These are phyloP conservation scores for Rhizoclosmatium sp. DNA, from an alignment of 192 early-diverging fungal genomes.

Conservation along the genomic window DNA sequence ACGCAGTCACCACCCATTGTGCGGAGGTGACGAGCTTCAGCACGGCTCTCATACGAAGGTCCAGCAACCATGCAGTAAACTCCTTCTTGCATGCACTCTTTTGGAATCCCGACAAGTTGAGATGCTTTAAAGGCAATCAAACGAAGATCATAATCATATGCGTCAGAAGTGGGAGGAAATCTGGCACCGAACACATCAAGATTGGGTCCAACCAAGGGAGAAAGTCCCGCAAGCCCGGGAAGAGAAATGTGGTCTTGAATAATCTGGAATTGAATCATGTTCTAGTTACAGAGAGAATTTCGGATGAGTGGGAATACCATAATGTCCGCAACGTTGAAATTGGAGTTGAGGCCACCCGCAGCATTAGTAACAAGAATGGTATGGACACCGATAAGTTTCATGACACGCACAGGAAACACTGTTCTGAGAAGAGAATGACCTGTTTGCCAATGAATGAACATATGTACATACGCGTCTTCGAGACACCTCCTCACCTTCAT, in stretches of 20 bases:
- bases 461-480: too few relatives aligned
- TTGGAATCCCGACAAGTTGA: slow-evolving; percentile 49
- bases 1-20: slow-evolving; percentile 80
- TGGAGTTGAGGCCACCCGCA: slow-evolving; percentile 78
- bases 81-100: slow-evolving; percentile 76
- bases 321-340: slow-evolving; percentile 85
- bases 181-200: slow-evolving; percentile 82
- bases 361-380: slow-evolving; percentile 87
- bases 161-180: slow-evolving; percentile 85
- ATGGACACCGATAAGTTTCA: slow-evolving; percentile 81
- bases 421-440: slow-evolving; percentile 79
- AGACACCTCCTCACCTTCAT: slow-evolving; percentile 66
- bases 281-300: slow-evolving; percentile 52
- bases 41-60: slow-evolving; percentile 89
- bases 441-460: slow-evolving; percentile 3
- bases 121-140: slow-evolving; percentile 73
- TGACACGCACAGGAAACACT: slow-evolving; percentile 87
- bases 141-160: slow-evolving; percentile 83
- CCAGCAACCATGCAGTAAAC: slow-evolving; percentile 85
- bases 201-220: slow-evolving; percentile 88
- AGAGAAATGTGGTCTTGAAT: slow-evolving; percentile 67
- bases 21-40: slow-evolving; percentile 79
- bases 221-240: slow-evolving; percentile 51
- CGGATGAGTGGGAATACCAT: slow-evolving; percentile 49
- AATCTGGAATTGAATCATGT: slow-evolving; percentile 54